Base-by-base conservation (phyloP, 2,329 filamentous ascomycete genomes). In the Paecilomyces dactylethromorphus region DNA sequence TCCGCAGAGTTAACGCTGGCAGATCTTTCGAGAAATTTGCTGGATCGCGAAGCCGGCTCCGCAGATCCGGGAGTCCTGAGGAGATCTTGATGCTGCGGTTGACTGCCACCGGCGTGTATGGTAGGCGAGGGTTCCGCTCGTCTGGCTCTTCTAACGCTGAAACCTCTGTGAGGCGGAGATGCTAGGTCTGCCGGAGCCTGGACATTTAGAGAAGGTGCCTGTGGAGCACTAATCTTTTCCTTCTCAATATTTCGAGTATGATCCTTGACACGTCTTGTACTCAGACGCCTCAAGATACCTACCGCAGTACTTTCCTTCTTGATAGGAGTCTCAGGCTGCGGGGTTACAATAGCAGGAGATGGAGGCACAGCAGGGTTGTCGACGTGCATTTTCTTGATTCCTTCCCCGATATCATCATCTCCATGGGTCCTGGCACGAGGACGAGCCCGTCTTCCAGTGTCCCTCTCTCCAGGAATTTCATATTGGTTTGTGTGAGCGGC, bases 1-100 rank as follows among this genome's bases (percentile, higher is more conserved):
- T 96, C 92, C 29, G 88, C 91, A 1, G 91, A 94, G 68, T 92
- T 96, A 57, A 97, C 92, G 69, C 92, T 97, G 8, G 93, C 92
- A 6, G 92, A 96, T 62, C 93, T 85, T 35, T 90, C 91, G 18
- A 97, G 79, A 10, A 86, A 87, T 65, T 89, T 89, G 54, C 84
- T 86, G 56, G 83, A 82, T 52, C 84, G 82, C 21, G 85, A 80
- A 54, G 78, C 77, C 56, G 73, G 84, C 45, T 86, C 87, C 21
- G 83, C 81, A 6, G 87, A 84, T 63, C 82, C 75, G 1, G 90
- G 89, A 0, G 91, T 89, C 60, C 88, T 88, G 12, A 96, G 82
- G 13, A 95, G 81, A 60, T 93, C 91, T 60, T 87, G 85, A 64
- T 92, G 88, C 60, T 92, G 89, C 33, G 87, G 84, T 67, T 91